Evolutionary conservation across 169 alveolate species (phyloP).

Genomic region (Plasmodium coatneyi): DNA sequence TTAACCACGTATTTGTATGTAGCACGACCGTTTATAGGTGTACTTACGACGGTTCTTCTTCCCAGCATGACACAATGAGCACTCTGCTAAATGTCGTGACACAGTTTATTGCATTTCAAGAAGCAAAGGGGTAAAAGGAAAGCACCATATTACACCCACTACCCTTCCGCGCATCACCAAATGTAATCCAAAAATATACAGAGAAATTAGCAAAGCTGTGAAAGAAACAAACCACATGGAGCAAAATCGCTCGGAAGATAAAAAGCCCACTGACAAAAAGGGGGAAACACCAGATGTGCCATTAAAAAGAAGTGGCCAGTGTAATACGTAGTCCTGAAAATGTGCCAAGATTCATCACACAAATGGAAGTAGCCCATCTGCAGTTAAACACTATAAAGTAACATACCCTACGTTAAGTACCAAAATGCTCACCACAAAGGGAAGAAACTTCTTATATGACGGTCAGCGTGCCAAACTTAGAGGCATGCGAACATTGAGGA

Average conservation of each 20-base stretch:
- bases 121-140: neutral
- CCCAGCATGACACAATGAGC: neutral
- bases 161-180: neutral
- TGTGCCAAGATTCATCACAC: neutral
- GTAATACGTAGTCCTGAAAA: neutral
- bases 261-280: neutral
- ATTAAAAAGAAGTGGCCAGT: neutral
- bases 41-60: neutral
- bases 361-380: neutral
- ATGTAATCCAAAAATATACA: neutral
- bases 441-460: neutral
- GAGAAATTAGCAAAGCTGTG: neutral
- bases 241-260: neutral
- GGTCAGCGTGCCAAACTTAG: neutral
- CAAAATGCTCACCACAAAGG: neutral
- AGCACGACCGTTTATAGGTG: neutral
- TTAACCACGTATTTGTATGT: neutral
- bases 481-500: neutral
- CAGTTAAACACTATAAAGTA: neutral
- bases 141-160: neutral
- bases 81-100: neutral
- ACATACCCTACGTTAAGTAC: neutral
- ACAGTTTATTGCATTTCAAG: neutral
- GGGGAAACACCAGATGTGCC: neutral
- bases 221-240: neutral